Conservation (phyloP, 2,329 filamentous ascomycete species). For the Fonsecaea nubica region DNA sequence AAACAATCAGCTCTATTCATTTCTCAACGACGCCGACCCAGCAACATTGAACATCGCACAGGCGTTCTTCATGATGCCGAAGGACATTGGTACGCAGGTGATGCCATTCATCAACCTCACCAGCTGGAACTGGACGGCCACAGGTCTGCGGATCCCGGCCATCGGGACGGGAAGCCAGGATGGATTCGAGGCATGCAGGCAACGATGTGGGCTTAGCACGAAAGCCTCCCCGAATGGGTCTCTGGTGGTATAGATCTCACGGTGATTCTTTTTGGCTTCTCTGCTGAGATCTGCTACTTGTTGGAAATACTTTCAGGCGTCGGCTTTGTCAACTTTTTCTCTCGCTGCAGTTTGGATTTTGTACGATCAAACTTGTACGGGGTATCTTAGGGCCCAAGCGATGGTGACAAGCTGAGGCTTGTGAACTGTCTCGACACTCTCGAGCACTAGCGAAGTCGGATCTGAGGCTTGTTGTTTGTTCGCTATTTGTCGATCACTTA, state of each 20-base stretch:
- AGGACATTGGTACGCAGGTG: conserved; percentile 50
- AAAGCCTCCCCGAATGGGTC: background rate
- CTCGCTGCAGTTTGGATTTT: background rate
- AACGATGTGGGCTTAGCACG: conserved; percentile 25
- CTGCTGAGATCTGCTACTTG: conserved; percentile 1
- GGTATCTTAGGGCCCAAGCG: conserved; percentile 29
- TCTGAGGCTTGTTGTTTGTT: background rate
- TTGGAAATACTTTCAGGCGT: background rate
- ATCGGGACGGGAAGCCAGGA: conserved; percentile 53
- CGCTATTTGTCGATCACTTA: background rate
- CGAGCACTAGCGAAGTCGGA: background rate
- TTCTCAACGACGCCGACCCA: conserved; percentile 52
- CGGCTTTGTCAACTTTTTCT: background rate
- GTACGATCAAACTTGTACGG: background rate
- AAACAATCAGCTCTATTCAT: conserved; percentile 54
- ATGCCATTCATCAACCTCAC: conserved; percentile 46
- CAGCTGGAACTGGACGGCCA: conserved; percentile 43
- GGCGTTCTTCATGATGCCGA: conserved; percentile 48
- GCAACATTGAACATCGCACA: conserved; percentile 55
- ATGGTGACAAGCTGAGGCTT: background rate
- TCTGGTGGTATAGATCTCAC: background rate
- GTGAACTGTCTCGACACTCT: background rate
- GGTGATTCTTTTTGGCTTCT: background rate
- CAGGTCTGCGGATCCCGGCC: conserved; percentile 42
- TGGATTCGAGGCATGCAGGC: conserved; percentile 49